Evolutionary conservation across 1,284 basidiomycete genomes (phyloP).

Genomic region (Naganishia sp.): DNA sequence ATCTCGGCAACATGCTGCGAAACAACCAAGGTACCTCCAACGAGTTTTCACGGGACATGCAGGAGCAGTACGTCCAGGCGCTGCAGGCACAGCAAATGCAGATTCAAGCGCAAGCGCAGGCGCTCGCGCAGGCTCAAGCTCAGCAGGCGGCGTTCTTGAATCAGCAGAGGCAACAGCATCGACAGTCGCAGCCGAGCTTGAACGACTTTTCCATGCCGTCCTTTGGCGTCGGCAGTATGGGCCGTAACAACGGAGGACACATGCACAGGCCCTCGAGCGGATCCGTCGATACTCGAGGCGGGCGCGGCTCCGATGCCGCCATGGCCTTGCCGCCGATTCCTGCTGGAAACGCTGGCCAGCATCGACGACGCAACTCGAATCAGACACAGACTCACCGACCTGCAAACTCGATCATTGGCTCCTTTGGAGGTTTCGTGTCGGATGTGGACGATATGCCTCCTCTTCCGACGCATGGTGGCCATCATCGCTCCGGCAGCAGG

Average conservation of each 20-base stretch:
- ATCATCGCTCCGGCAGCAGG: slow-evolving; percentile 65
- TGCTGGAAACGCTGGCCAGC: slow-evolving; percentile 49
- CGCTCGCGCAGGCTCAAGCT: slow-evolving; percentile 25
- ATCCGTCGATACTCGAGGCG: slow-evolving; percentile 14
- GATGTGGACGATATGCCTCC: slow-evolving; percentile 46
- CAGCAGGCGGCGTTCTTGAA: slow-evolving; percentile 14
- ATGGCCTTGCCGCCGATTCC: slow-evolving; percentile 32
- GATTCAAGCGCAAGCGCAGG: slow-evolving; percentile 28
- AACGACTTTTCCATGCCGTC: slow-evolving; percentile 33
- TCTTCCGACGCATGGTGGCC: slow-evolving; percentile 59
- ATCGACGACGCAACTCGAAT: slow-evolving; percentile 89
- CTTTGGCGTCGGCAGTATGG: slow-evolving; percentile 1
- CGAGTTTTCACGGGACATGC: slow-evolving; percentile 22
- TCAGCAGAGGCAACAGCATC: slow-evolving; percentile 19
- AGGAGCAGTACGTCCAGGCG: slow-evolving; percentile 31
- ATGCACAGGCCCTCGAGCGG: slow-evolving; percentile 23
- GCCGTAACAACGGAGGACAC: slow-evolving; percentile 1
- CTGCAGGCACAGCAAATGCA: slow-evolving; percentile 27
- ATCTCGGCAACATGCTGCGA: slow-evolving; percentile 44
- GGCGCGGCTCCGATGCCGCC: slow-evolving; percentile 26
- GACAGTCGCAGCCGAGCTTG: slow-evolving; percentile 23
- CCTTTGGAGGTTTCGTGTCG: slow-evolving; percentile 35
- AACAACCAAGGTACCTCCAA: slow-evolving; percentile 16
- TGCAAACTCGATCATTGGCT: slow-evolving; percentile 34
- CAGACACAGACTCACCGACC: slow-evolving; percentile 33